A percentile compares a stretch with the other conserved stretches of the same genome.
phyloP scores from a whole-genome alignment of 768 basidiomycete genomes.

The Phylloporus sp. region DNA sequence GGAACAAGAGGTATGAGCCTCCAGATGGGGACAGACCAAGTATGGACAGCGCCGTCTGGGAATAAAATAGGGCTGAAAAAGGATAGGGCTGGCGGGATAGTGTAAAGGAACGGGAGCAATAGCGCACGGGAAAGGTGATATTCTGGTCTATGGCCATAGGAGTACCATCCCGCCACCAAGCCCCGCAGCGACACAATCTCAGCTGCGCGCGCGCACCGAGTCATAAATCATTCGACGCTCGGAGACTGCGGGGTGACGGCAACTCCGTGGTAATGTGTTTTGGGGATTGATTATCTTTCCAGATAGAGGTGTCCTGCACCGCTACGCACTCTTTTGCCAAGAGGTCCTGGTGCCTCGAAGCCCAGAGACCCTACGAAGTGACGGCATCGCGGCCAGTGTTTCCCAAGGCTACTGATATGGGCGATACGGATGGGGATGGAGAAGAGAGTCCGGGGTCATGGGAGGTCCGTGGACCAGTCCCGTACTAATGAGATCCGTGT shows the following conservation, averaged over 20 bases:
- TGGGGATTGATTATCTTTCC: not conserved
- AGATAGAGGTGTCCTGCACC: not conserved
- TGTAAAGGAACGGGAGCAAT: not conserved
- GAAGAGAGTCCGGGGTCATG: conserved; percentile 16
- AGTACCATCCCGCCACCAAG: not conserved
- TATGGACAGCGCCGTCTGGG: not conserved
- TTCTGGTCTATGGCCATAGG: not conserved
- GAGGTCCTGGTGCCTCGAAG: conserved; percentile 6
- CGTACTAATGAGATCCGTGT: not conserved
- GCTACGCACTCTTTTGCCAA: conserved; percentile 1
- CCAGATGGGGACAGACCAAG: not conserved
- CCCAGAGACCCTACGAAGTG: conserved; percentile 9
- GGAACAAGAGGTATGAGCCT: not conserved
- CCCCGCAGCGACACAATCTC: not conserved
- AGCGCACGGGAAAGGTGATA: not conserved
- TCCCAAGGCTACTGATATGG: not conserved
- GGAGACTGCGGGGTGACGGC: not conserved
- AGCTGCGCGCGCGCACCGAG: not conserved
- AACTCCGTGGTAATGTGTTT: not conserved
- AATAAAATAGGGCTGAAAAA: conserved; percentile 4
- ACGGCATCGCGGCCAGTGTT: conserved; percentile 8
- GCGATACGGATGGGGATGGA: not conserved
- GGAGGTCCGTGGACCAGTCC: not conserved
- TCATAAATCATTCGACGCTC: not conserved
- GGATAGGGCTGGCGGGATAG: not conserved